Evolutionary conservation across 2,329 filamentous ascomycete genomes (phyloP).

Genomic region (Cadophora luteo-olivacea): DNA sequence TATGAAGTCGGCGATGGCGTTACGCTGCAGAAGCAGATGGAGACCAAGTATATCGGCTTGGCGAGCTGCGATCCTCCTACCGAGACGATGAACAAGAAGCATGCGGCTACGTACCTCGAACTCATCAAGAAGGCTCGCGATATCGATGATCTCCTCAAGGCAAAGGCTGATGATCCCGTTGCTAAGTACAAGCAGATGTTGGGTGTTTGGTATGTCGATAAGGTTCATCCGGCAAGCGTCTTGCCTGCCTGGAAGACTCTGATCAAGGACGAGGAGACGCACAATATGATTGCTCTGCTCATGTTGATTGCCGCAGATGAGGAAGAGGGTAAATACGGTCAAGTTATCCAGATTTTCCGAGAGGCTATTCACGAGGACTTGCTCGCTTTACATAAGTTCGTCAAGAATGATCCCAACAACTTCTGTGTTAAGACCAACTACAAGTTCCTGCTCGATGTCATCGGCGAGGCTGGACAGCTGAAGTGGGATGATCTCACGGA

Average conservation of each 20-base stretch:
- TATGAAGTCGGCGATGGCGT: not conserved
- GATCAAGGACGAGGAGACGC: constrained; percentile 8
- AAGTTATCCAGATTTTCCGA: constrained; percentile 6
- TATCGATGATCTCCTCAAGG: not conserved
- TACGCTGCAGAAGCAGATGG: constrained; percentile 8
- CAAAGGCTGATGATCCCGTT: not conserved
- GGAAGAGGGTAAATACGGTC: not conserved
- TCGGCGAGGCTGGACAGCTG: not conserved
- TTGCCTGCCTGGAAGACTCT: not conserved
- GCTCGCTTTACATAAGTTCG: not conserved
- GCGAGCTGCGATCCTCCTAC: not conserved
- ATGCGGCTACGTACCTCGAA: not conserved
- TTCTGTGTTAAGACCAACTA: not conserved
- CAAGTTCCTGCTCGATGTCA: not conserved
- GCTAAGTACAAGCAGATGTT: constrained; percentile 2
- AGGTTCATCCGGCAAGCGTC: not conserved
- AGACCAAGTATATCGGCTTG: constrained; percentile 1
- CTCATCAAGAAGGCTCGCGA: not conserved
- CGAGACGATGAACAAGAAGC: constrained; percentile 7
- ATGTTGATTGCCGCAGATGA: constrained; percentile 16
- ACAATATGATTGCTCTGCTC: constrained; percentile 5
- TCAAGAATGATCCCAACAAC: not conserved
- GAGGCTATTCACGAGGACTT: constrained; percentile 9
- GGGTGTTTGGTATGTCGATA: not conserved
- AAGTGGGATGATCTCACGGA: not conserved